Base-by-base conservation (phyloP, 2,329 filamentous ascomycete species). In the Gaeumannomyces sp. region DNA sequence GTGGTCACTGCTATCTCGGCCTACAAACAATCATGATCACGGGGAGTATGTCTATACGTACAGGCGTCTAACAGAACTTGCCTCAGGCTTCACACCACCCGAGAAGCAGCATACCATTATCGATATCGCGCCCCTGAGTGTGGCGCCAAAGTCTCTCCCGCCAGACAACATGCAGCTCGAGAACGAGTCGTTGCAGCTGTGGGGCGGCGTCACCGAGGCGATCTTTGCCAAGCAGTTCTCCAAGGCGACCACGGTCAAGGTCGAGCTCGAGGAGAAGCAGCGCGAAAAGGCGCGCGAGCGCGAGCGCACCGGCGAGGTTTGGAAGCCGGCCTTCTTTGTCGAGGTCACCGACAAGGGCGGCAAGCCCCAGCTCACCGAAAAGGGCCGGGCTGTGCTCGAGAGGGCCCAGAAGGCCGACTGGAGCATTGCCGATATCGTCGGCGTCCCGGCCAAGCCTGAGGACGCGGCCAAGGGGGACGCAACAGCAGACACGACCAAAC, bases 231-330 rank as follows among this genome's bases (percentile, higher is more conserved):
- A 93, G 77, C 92, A 96, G 74, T 99, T 88, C 76, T 85, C 84
- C 58, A 87, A 90, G 68, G 95, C 95, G 10, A 99, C 95, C 28
- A 86, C 85, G 27, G 80, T 95, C 67, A 99, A 99, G 80, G 87
- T 92, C 66, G 92, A 96, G 71, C 85, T 99, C 14, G 95, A 99
- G 76, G 95, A 99, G 76, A 83, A 83, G 59, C 95, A 99, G 78
- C 84, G 95, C 38, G 85, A 91, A 71, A 94, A 92, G 78, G 93
- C 92, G 1, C 87, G 92, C 29, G 87, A 94, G 73, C 84, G 95
- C 59, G 90, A 94, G 73, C 83, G 83, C 59, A 83, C 83, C 19
- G 85, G 87, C 16, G 83, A 85, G 66, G 84, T 86, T 45, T 99
- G 91, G 88, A 82, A 88, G 69, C 95, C 95, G n/a, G 83, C 92